Conservation (phyloP, 116 monocot species). For the Cymodocea nodosa region DNA sequence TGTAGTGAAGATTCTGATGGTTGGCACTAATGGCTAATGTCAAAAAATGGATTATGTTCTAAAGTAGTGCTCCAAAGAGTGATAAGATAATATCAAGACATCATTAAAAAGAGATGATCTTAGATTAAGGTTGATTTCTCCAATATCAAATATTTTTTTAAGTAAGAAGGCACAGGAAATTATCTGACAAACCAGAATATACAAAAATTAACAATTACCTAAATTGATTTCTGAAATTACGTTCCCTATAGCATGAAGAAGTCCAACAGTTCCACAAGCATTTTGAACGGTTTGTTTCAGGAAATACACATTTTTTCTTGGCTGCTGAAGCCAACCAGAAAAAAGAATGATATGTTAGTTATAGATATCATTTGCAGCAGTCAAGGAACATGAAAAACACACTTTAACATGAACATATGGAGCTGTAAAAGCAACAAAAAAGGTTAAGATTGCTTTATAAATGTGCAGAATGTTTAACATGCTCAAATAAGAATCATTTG, state of each 20-base stretch:
- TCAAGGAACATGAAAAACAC: background rate
- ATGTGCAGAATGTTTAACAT: too few relatives aligned
- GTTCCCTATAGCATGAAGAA: constrained; percentile 94
- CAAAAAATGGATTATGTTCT: too few relatives aligned
- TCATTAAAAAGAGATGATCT: too few relatives aligned
- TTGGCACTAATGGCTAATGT: too few relatives aligned
- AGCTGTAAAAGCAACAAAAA: background rate
- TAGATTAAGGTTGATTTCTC: too few relatives aligned
- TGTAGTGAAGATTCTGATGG: too few relatives aligned
- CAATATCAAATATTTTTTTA: too few relatives aligned
- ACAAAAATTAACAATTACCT: constrained; percentile 22
- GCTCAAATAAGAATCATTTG: too few relatives aligned
- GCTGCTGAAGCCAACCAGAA: constrained; percentile 26
- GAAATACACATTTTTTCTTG: constrained; percentile 56
- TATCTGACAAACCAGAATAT: background rate
- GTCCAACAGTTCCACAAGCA: constrained; percentile 92
- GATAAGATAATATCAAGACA: too few relatives aligned
- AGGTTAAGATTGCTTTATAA: too few relatives aligned
- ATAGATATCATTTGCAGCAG: background rate
- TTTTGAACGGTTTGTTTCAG: constrained; percentile 82
- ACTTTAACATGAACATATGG: background rate
- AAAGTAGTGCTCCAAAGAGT: too few relatives aligned
- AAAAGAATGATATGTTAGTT: background rate
- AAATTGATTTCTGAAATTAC: constrained; percentile 52
- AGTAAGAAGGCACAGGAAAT: background rate